phyloP scores from a whole-genome alignment of 331 rosid species.

The Quercus phellos region DNA sequence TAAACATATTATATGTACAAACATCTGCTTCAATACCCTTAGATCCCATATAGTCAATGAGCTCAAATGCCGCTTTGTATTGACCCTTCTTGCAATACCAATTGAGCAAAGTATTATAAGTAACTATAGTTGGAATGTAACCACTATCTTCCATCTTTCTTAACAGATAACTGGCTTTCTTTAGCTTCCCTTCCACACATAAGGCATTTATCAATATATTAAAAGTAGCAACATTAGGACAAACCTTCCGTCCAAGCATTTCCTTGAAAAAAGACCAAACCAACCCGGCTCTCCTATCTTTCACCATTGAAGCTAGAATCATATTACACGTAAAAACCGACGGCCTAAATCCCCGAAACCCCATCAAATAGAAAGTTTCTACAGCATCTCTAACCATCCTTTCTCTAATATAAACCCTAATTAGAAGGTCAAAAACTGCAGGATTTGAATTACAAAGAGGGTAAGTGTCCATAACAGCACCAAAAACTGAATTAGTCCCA shows the following conservation, averaged over 20 bases:
- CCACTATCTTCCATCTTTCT: conserved; percentile 65
- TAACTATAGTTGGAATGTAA: conserved; percentile 46
- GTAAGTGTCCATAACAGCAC: conserved; percentile 66
- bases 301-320: conserved; percentile 61
- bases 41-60: conserved; percentile 59
- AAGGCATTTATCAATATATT: conserved; percentile 57
- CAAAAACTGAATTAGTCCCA: conserved; percentile 46
- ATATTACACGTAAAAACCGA: conserved; percentile 67
- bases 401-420: conserved; percentile 57
- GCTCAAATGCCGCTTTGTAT: conserved; percentile 48
- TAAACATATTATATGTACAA: conserved; percentile 68
- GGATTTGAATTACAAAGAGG: conserved; percentile 69
- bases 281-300: conserved; percentile 34
- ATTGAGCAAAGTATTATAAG: conserved; percentile 68
- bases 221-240: conserved; percentile 56
- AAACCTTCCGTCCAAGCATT: conserved; percentile 51
- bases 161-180: conserved; percentile 47
- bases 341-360: conserved; percentile 57
- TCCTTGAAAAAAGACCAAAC: conserved; percentile 64
- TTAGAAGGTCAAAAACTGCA: conserved; percentile 68
- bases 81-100: conserved; percentile 73
- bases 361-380: conserved; percentile 52
- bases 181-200: conserved; percentile 60
- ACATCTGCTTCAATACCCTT: conserved; percentile 64
- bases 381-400: conserved; percentile 58